Evolutionary conservation across 805 yeast species (phyloP).

Genomic region (Lachancea fermentati): DNA sequence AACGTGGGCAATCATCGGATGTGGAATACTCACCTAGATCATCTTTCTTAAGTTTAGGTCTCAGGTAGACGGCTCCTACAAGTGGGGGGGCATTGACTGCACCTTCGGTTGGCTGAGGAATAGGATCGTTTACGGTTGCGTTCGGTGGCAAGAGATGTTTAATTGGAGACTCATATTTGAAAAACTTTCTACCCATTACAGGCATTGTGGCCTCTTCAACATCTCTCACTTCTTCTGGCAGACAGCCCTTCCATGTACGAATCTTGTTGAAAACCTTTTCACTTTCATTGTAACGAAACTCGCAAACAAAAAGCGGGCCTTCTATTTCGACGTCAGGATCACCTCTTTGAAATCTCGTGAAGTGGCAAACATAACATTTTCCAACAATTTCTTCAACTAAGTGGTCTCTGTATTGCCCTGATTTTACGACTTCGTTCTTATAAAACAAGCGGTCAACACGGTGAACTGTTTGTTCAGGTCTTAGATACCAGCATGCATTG

Average conservation of each 20-base stretch:
- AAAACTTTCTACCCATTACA: conserved; percentile 57
- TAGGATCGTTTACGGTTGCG: conserved; percentile 65
- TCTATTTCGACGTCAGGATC: conserved; percentile 79
- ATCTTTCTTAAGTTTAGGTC: conserved; percentile 70
- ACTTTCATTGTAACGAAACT: conserved; percentile 85
- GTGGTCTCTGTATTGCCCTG: conserved; percentile 96
- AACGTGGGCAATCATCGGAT: conserved; percentile 41
- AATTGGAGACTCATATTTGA: conserved; percentile 80
- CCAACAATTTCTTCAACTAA: conserved; percentile 82
- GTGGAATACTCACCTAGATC: conserved; percentile 73
- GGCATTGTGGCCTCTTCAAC: conserved; percentile 74
- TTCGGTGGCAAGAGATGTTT: conserved; percentile 69
- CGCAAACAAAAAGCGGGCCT: conserved; percentile 88
- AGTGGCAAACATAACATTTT: conserved; percentile 90
- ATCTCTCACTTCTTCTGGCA: conserved; percentile 93
- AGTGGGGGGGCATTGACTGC: conserved; percentile 90
- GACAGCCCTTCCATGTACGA: conserved; percentile 97
- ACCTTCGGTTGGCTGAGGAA: conserved; percentile 79
- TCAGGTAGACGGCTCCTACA: conserved; percentile 81
- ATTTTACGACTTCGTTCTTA: conserved; percentile 91
- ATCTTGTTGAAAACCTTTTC: conserved; percentile 90
- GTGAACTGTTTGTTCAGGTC: conserved; percentile 98
- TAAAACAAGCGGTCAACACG: conserved; percentile 83
- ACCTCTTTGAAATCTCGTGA: conserved; percentile 91
- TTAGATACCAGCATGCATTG: conserved; percentile 95